phyloP scores from a whole-genome alignment of 176 grass and related monocot genomes.

The Lolium rigidum region DNA sequence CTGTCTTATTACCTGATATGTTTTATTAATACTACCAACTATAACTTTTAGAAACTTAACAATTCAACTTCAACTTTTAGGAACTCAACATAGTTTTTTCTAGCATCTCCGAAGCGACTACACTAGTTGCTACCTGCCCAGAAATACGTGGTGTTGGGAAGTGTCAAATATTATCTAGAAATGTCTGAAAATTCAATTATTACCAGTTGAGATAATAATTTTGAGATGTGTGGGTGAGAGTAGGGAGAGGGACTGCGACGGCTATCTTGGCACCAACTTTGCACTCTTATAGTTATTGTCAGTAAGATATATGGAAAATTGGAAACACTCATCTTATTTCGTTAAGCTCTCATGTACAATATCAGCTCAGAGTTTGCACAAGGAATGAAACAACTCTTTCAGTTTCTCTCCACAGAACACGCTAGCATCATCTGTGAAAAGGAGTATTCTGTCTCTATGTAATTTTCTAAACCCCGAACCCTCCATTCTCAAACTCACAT shows the following conservation, averaged over 20 bases:
- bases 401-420: neutral
- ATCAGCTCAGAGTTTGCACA: constrained; percentile 22
- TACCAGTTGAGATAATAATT: neutral
- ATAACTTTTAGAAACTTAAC: neutral
- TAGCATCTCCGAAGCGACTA: neutral
- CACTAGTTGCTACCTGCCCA: neutral
- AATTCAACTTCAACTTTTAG: neutral
- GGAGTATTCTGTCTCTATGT: neutral
- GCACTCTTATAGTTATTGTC: constrained; percentile 1
- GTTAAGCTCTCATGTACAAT: neutral
- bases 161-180: constrained; percentile 6
- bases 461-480: neutral
- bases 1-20: constrained; percentile 2
- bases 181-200: neutral
- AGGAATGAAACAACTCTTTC: neutral
- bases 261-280: neutral
- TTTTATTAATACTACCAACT: neutral
- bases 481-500: neutral
- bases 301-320: neutral
- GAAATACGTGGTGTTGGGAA: neutral
- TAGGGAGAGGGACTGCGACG: neutral
- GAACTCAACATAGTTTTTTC: neutral
- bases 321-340: neutral
- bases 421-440: neutral
- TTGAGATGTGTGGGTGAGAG: neutral